Evolutionary conservation across 441 rosid genomes (phyloP).

Genomic region (Pelargonium exstipulatum): DNA sequence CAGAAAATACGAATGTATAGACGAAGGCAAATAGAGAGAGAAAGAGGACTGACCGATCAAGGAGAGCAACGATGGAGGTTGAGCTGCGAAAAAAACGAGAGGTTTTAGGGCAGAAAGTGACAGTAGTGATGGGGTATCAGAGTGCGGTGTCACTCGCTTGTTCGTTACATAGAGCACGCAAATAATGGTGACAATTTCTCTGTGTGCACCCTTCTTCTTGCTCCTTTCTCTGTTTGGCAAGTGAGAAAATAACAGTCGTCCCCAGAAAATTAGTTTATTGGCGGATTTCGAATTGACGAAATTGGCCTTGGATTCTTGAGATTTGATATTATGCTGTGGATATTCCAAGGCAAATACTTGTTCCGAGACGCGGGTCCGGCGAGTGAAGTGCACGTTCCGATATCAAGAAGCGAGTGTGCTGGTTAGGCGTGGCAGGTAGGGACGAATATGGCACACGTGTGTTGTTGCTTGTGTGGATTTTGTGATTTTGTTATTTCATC

Average conservation of each 20-base stretch:
- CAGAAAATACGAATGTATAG: not conserved
- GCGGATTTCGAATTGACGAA: conserved; percentile 8
- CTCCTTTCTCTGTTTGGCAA: conserved; percentile 11
- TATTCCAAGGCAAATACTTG: not conserved
- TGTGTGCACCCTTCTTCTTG: not conserved
- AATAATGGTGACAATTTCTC: conserved; percentile 2
- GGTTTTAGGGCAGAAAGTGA: conserved; percentile 23
- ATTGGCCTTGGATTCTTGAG: conserved; percentile 6
- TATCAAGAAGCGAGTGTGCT: not conserved
- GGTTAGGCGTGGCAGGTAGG: not conserved
- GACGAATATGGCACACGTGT: no score
- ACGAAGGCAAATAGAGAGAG: conserved; percentile 2
- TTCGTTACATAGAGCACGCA: not conserved
- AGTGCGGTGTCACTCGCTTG: conserved; percentile 10
- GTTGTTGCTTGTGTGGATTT: no score
- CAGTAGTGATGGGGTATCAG: conserved; percentile 20
- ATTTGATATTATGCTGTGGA: conserved; percentile 1
- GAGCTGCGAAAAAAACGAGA: conserved; percentile 17
- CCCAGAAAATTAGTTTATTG: not conserved
- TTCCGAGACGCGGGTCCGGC: not conserved
- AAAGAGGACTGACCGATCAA: conserved; percentile 32
- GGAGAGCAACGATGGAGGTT: conserved; percentile 13
- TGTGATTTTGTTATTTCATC: not conserved
- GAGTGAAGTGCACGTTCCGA: not conserved
- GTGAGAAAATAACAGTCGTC: conserved; percentile 3